phyloP scores from a whole-genome alignment of 2,329 filamentous ascomycete genomes.

The Aspergillus spinulosporus region DNA sequence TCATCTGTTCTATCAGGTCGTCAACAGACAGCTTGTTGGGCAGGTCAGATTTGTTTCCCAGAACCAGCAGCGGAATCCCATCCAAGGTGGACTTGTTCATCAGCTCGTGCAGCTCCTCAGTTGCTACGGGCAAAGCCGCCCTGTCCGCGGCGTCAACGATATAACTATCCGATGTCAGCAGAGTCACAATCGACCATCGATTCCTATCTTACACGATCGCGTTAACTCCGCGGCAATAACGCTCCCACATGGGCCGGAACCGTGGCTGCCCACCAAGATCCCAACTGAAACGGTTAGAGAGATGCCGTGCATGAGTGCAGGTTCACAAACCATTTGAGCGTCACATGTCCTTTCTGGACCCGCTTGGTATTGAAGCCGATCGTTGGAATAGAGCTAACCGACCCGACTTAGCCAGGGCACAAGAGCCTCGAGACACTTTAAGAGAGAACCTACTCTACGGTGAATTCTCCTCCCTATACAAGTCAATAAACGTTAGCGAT shows the following conservation, averaged over 20 bases:
- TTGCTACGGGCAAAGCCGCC: conserved; percentile 76
- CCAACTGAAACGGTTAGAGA: conserved; percentile 60
- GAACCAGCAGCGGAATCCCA: conserved; percentile 86
- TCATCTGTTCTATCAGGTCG: conserved; percentile 88
- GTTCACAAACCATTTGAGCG: conserved; percentile 77
- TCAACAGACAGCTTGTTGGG: conserved; percentile 89
- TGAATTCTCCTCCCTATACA: conserved; percentile 90
- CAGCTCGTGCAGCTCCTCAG: conserved; percentile 87
- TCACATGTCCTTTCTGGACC: conserved; percentile 96
- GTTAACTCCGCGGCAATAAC: conserved; percentile 96
- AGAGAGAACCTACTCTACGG: conserved; percentile 78
- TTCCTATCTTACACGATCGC: conserved; percentile 72
- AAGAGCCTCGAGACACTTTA: conserved; percentile 11
- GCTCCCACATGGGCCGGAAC: conserved; percentile 98
- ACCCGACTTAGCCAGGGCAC: conserved; percentile 19
- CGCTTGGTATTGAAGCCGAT: conserved; percentile 99
- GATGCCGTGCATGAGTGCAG: conserved; percentile 12
- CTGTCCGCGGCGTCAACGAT: conserved; percentile 95
- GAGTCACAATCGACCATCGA: neutral
- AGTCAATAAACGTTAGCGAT: conserved; percentile 19
- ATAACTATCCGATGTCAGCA: conserved; percentile 57
- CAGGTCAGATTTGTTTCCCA: conserved; percentile 97
- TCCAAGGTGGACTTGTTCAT: conserved; percentile 81
- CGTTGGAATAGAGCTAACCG: conserved; percentile 85
- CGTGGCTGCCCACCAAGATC: conserved; percentile 95